Base-by-base conservation (phyloP, 306 rosid genomes). In the Abrus precatorius region DNA sequence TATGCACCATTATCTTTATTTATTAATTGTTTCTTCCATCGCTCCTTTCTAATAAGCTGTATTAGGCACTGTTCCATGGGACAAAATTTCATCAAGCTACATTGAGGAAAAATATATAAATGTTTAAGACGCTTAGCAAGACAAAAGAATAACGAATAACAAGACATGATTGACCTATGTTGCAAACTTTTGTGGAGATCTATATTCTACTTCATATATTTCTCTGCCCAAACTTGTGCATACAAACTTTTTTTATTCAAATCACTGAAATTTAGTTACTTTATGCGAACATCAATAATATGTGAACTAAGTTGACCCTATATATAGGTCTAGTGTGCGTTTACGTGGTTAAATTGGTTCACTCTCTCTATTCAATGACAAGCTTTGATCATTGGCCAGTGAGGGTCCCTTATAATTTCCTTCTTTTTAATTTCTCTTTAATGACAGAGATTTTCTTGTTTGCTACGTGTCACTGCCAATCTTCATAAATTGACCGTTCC, bases 361-460 rank as follows among this genome's bases (percentile, higher is more conserved):
- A 1, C 45, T 53, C 74, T 20, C 20, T 20, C 20, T 1, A 2
- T 59, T 6, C 4, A 11, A 66, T 66, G 30, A 53, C 7, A 77
- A 44, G 3, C 14, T 68, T 73, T 61, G 28, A 78, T 78, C 30
- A 44, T 6, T 55, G 1, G 56, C 12, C 77, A 38, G 1, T 4
- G 74, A 44, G 75, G 82, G 47, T 29, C 82, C 47, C 69, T 10
- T 66, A 6, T 45, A 57, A 14, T 38, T 56, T 55, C 12, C 45
- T 2, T 6, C 30, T 13, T 12, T 40, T 38, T 6, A 9, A 41
- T 11, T 74, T 59, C 7, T 32, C 41, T 74, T 56, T 13, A 77
- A 41, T 77, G 57, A 78, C 34, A 47, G 30, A 67, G 47, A 41
- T 78, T 48, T 67, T 78, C 57, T 54, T 67, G 75, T 54, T 54